Evolutionary conservation across 257 asterid species (phyloP).

Genomic region (Echium plantagineum): DNA sequence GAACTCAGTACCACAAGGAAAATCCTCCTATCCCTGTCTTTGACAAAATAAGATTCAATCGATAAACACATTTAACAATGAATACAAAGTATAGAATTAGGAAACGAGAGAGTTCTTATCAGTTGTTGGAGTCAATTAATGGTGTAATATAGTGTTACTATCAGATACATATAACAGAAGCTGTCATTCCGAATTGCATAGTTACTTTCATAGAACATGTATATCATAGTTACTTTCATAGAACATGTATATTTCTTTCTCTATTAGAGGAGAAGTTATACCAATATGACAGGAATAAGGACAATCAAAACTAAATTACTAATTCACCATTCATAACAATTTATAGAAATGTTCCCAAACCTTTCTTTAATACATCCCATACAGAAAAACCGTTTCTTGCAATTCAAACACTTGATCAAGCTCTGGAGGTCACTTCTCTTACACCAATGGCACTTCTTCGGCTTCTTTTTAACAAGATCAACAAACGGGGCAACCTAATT

Average conservation of each 20-base stretch:
- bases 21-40: background rate
- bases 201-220: too few relatives aligned
- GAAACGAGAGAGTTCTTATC: too few relatives aligned
- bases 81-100: too few relatives aligned
- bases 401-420: conserved; percentile 65
- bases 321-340: background rate
- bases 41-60: too few relatives aligned
- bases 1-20: background rate
- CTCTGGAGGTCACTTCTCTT: conserved; percentile 33
- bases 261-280: too few relatives aligned
- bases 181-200: background rate
- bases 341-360: conserved; percentile 20
- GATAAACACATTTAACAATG: too few relatives aligned
- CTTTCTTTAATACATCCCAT: conserved; percentile 62
- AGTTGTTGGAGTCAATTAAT: too few relatives aligned
- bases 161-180: background rate
- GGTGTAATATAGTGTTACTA: too few relatives aligned
- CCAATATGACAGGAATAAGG: too few relatives aligned
- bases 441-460: conserved; percentile 92
- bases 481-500: conserved; percentile 59
- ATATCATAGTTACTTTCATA: background rate
- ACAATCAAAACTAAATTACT: background rate
- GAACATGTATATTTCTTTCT: too few relatives aligned
- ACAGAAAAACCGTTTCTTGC: conserved; percentile 79
- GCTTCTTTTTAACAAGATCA: conserved; percentile 35